phyloP scores from a whole-genome alignment of 352 stramenopile species.

The Globisporangium solare region DNA sequence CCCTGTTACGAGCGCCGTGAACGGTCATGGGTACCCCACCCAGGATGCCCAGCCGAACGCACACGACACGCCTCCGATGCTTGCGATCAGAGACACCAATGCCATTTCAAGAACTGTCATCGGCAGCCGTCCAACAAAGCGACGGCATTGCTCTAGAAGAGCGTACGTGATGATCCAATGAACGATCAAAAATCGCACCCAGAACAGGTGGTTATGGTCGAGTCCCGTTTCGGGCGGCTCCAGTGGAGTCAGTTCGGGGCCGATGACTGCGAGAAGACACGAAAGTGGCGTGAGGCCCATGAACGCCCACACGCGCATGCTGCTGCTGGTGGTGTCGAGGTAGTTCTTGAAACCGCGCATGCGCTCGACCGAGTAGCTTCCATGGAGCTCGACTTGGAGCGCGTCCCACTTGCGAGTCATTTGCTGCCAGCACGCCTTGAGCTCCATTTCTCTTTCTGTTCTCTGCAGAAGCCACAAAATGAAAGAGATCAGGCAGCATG shows the following conservation, averaged over 20 bases:
- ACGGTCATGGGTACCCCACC: background rate
- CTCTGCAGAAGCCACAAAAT: too few relatives aligned
- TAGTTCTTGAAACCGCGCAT: slow-evolving; percentile 1
- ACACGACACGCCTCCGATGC: background rate
- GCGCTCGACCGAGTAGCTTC: slow-evolving; percentile 4
- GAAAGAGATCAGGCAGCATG: too few relatives aligned
- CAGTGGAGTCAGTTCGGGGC: background rate
- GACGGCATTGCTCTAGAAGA: background rate
- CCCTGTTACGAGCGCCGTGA: background rate
- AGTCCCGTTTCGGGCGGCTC: background rate
- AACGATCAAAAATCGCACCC: background rate
- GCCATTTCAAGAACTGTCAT: background rate
- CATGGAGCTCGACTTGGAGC: slow-evolving; percentile 6
- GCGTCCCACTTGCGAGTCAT: slow-evolving; percentile 2
- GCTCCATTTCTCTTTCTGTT: too few relatives aligned
- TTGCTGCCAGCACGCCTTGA: background rate
- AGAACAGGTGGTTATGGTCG: background rate
- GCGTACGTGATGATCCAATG: background rate
- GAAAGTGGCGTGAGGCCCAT: background rate
- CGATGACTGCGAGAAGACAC: background rate
- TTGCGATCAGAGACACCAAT: background rate
- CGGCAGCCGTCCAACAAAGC: background rate
- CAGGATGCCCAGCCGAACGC: background rate
- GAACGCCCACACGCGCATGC: background rate
- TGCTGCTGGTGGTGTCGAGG: background rate